These are phyloP conservation scores for Aspergillus felis DNA, from an alignment of 2,329 filamentous ascomycete species.

Conservation along the genomic window DNA sequence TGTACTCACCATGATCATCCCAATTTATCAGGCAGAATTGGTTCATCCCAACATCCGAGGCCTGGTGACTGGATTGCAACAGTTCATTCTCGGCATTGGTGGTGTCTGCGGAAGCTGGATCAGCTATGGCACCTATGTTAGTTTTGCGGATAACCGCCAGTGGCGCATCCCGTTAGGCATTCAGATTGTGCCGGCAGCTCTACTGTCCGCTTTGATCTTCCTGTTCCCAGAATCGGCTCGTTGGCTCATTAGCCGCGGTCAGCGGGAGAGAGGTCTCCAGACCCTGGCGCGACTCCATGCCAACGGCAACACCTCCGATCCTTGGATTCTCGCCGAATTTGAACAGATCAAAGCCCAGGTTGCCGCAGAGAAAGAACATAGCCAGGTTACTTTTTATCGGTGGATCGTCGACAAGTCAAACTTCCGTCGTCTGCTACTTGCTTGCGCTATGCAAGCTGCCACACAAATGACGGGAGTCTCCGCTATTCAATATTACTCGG, in stretches of 20 bases:
- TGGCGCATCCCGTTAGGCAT: constrained; percentile 64
- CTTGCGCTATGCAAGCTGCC: constrained; percentile 64
- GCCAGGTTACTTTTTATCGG: constrained; percentile 67
- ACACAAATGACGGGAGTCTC: constrained; percentile 73
- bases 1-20: constrained; percentile 60
- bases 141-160: constrained; percentile 50
- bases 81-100: constrained; percentile 79
- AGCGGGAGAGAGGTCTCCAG: constrained; percentile 58
- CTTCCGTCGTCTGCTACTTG: constrained; percentile 69
- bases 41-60: constrained; percentile 75
- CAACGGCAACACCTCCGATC: constrained; percentile 60
- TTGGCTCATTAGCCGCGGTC: constrained; percentile 72
- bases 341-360: constrained; percentile 66
- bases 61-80: constrained; percentile 69
- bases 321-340: constrained; percentile 70
- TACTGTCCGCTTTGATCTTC: constrained; percentile 63
- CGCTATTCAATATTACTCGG: constrained; percentile 54
- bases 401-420: constrained; percentile 63
- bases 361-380: constrained; percentile 60
- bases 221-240: constrained; percentile 68
- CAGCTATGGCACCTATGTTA: constrained; percentile 60
- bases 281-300: constrained; percentile 68
- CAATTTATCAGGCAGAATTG: constrained; percentile 74
- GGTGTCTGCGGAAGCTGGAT: constrained; percentile 70
- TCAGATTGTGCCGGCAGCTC: constrained; percentile 64